Evolutionary conservation across 2,329 filamentous ascomycete species (phyloP), one percentile per base, ranked within the genome.

Genomic region (Aureobasidium subglaciale): DNA sequence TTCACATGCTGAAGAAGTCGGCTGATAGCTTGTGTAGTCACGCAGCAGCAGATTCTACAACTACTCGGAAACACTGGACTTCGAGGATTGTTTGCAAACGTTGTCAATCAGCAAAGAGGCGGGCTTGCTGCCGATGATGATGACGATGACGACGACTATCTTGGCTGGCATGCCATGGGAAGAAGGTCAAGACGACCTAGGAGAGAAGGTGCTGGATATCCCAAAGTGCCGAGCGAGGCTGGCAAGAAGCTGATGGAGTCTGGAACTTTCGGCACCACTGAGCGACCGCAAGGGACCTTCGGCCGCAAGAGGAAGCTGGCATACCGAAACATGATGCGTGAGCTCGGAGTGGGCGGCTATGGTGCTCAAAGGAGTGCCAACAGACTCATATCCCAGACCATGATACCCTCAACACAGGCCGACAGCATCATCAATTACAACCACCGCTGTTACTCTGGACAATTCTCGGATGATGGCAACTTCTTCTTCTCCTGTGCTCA

Each of bases 401-500:
- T 96, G 74, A 84, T 96, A 57, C 92, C 93, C 0, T 80, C 81
- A 2, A 86, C 84, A 0, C 80, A 81, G 22, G 86, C 90, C 0
- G 92, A 97, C 66, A 87, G 88, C 65, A 88, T 96, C 59, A 86
- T 97, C 59, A 88, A 95, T 64, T 95, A 91, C 67, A 83, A 91
- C 55, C 80, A 86, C 5, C 84, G 89, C 37, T 91, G 93, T 53
- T 97, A 97, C 67, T 96, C 90, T 3, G 93, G 93, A 1, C 92
- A 97, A 67, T 99, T 97, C 68, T 96, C 90, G 0, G 88, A 95
- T 61, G 93, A 99, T 64, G 93, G 93, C 24, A 95, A 96, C 70
- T 97, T 97, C 75, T 97, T 96, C 75, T 97, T 92, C 68, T 85
- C 87, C 5, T 93, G 88, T 65, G 87, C 87, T 9, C 90, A 96